These are phyloP conservation scores for Zygosaccharomyces siamensis DNA, from an alignment of 805 yeast genomes.

Conservation along the genomic window DNA sequence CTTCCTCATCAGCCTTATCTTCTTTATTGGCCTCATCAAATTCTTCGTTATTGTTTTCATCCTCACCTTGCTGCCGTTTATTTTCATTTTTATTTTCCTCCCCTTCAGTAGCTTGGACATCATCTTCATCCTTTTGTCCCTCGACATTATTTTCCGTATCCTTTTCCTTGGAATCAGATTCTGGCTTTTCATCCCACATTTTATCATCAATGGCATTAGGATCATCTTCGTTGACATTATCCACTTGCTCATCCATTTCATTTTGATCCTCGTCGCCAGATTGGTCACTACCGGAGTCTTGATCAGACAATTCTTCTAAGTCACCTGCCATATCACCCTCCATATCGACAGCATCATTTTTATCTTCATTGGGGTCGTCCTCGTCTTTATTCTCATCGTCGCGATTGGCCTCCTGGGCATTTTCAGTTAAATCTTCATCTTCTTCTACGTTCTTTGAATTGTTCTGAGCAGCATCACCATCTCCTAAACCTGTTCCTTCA, in stretches of 20 bases:
- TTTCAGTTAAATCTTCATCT: constrained; percentile 82
- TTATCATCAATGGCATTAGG: constrained; percentile 94
- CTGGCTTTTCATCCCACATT: constrained; percentile 95
- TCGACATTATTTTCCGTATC: constrained; percentile 70
- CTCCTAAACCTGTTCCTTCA: constrained; percentile 90
- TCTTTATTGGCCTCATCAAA: constrained; percentile 27
- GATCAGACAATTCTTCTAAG: constrained; percentile 70
- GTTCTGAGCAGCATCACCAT: constrained; percentile 83
- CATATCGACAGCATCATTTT: constrained; percentile 84
- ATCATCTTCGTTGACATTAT: constrained; percentile 82
- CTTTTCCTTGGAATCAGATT: constrained; percentile 72
- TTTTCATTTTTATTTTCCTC: constrained; percentile 37
- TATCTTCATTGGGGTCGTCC: constrained; percentile 47
- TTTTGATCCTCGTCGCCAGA: constrained; percentile 58
- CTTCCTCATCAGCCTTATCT: constrained; percentile 35
- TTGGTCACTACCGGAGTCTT: constrained; percentile 52
- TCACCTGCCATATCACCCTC: constrained; percentile 98
- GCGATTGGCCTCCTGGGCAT: constrained; percentile 67
- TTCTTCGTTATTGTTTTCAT: constrained; percentile 31
- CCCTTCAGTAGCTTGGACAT: constrained; percentile 39
- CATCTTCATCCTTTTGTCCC: constrained; percentile 43
- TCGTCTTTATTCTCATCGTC: constrained; percentile 65
- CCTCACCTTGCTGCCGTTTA: constrained; percentile 35
- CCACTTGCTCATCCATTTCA: constrained; percentile 83
- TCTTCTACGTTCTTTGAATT: constrained; percentile 83